phyloP scores from a whole-genome alignment of 2,329 filamentous ascomycete species.

The Fusarium ambrosium region DNA sequence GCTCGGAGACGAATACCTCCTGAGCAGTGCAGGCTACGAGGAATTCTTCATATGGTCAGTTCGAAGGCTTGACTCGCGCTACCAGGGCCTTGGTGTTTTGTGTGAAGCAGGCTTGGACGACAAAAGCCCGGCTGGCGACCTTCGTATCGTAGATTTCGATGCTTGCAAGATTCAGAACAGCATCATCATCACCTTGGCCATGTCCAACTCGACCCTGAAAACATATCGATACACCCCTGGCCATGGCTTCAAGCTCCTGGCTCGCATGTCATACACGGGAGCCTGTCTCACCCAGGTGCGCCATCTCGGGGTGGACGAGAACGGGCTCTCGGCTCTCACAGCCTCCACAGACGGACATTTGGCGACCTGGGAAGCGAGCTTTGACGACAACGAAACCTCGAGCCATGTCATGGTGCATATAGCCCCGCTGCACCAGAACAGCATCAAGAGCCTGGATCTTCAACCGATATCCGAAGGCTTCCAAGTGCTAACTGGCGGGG shows the following conservation, averaged over 20 bases:
- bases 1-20: conserved; percentile 78
- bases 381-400: conserved; percentile 1
- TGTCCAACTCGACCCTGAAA: conserved; percentile 87
- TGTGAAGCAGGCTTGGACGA: conserved; percentile 69
- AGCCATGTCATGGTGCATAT: conserved; percentile 50
- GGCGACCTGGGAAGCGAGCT: conserved; percentile 49
- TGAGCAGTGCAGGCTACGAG: conserved; percentile 89
- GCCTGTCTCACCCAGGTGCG: conserved; percentile 80
- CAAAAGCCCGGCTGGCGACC: conserved; percentile 69
- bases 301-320: conserved; percentile 54
- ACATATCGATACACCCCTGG: conserved; percentile 64
- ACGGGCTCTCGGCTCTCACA: conserved; percentile 66
- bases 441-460: conserved; percentile 76
- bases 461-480: conserved; percentile 48
- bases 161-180: conserved; percentile 51
- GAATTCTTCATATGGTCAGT: conserved; percentile 91
- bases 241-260: conserved; percentile 63
- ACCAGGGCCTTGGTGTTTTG: conserved; percentile 66
- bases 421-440: conserved; percentile 79
- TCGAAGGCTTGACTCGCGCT: conserved; percentile 63
- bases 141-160: conserved; percentile 87
- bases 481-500: conserved; percentile 82
- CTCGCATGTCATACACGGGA: conserved; percentile 73
- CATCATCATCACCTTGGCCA: conserved; percentile 77
- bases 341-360: conserved; percentile 87